Evolutionary conservation across 345 rosid genomes (phyloP).

Genomic region (Corymbia maculata): DNA sequence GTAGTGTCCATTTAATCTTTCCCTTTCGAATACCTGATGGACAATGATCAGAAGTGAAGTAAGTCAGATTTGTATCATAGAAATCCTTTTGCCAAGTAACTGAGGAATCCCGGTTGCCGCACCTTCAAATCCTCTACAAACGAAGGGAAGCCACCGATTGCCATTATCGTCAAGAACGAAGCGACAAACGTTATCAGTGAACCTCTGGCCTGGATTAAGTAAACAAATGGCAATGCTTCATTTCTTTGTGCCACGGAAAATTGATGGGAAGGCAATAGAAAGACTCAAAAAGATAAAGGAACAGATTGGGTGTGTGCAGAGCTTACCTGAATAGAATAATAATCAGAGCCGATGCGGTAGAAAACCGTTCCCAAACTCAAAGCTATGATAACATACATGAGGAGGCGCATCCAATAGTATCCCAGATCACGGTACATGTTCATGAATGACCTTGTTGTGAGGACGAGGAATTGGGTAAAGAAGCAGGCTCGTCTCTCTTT

Average conservation of each 20-base stretch:
- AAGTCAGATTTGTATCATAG: neutral
- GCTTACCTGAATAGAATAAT: slow-evolving; percentile 20
- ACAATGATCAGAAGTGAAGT: neutral
- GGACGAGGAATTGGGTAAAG: slow-evolving; percentile 19
- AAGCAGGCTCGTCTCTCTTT: slow-evolving; percentile 16
- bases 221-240: neutral
- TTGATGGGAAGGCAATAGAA: neutral
- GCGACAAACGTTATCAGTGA: slow-evolving; percentile 29
- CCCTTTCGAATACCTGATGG: slow-evolving; percentile 31
- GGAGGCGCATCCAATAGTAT: slow-evolving; percentile 4
- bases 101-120: neutral
- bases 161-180: slow-evolving; percentile 37
- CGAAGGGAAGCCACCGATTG: slow-evolving; percentile 51
- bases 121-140: slow-evolving; percentile 60
- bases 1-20: slow-evolving; percentile 53
- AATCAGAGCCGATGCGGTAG: neutral
- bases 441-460: slow-evolving; percentile 35
- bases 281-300: neutral
- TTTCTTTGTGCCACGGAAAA: neutral
- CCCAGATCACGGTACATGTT: slow-evolving; percentile 11
- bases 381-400: neutral
- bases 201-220: slow-evolving; percentile 22
- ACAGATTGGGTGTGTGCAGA: neutral
- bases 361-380: neutral
- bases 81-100: neutral